phyloP scores from a whole-genome alignment of 768 basidiomycete genomes.

The Kwoniella europaea region DNA sequence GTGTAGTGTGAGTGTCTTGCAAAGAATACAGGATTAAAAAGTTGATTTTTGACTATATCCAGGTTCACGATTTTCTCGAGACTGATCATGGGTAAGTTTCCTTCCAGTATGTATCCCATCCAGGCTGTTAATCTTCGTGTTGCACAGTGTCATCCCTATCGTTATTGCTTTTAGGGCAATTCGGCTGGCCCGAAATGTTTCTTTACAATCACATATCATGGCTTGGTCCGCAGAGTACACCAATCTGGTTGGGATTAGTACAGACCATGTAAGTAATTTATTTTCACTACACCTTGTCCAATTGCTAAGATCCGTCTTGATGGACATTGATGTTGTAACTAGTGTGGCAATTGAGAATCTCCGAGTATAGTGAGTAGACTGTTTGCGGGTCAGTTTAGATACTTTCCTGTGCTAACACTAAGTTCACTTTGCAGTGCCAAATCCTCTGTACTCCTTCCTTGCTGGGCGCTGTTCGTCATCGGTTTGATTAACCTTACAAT shows the following conservation, averaged over 20 bases:
- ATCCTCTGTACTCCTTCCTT: conserved; percentile 28
- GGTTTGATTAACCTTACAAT: conserved; percentile 34
- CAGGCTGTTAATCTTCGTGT: not conserved
- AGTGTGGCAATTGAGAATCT: conserved; percentile 40
- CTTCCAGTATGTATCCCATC: not conserved
- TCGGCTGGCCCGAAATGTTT: conserved; percentile 42
- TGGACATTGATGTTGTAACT: too few species aligned
- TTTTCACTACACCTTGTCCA: not conserved
- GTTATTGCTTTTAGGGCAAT: conserved; percentile 28
- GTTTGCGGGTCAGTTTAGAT: not conserved
- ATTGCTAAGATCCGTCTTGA: not conserved
- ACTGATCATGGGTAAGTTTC: conserved; percentile 36
- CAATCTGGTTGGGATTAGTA: conserved; percentile 31
- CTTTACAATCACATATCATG: conserved; percentile 33
- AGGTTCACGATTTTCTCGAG: conserved; percentile 36
- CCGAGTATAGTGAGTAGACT: conserved; percentile 32
- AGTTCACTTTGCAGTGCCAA: conserved; percentile 17
- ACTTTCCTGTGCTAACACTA: not conserved
- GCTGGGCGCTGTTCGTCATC: conserved; percentile 33
- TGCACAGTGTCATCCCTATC: conserved; percentile 10
- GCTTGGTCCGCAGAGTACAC: conserved; percentile 47
- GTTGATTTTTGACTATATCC: not conserved
- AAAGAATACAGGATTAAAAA: not conserved
- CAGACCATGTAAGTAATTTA: conserved; percentile 38
- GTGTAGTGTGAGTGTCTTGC: conserved; percentile 15